phyloP scores from a whole-genome alignment of 345 rosid species.

The Aethionema arabicum region DNA sequence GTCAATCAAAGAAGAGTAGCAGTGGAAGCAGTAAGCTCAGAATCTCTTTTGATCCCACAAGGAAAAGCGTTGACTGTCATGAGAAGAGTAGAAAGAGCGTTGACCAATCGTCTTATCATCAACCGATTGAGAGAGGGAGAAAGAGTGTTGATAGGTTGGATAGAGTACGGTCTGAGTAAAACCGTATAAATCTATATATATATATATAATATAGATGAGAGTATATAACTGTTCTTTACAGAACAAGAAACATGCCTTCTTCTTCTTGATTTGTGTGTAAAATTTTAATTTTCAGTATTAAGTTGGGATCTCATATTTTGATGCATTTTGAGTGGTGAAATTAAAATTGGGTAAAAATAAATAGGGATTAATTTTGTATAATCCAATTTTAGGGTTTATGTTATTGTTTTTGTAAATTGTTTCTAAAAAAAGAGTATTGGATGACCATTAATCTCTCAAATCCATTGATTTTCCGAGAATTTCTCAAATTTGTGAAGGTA shows the following conservation, averaged over 20 bases:
- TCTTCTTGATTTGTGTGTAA: constrained; percentile 1
- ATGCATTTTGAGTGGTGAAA: background rate
- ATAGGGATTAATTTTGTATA: background rate
- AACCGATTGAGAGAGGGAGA: constrained; percentile 58
- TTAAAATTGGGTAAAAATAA: background rate
- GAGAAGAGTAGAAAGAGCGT: constrained; percentile 78
- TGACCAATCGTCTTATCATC: constrained; percentile 44
- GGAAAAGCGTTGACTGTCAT: constrained; percentile 89
- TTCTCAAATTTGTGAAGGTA: background rate
- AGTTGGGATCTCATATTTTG: too few relatives aligned
- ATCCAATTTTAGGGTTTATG: constrained; percentile 6
- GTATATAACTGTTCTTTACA: constrained; percentile 19
- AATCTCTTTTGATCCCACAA: constrained; percentile 62
- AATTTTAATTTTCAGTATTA: background rate
- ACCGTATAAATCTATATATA: background rate
- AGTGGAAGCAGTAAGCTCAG: constrained; percentile 46
- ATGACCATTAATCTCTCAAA: constrained; percentile 26
- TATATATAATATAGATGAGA: constrained; percentile 19
- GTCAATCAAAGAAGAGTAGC: constrained; percentile 42
- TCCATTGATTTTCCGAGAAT: constrained; percentile 16
- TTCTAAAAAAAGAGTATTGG: constrained; percentile 27
- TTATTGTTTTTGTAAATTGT: background rate
- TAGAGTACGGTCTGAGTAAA: constrained; percentile 55
- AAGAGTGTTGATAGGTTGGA: constrained; percentile 90
- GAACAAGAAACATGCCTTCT: constrained; percentile 10